phyloP scores from a whole-genome alignment of 805 yeast species.

The Kluyveromyces aestuarii region DNA sequence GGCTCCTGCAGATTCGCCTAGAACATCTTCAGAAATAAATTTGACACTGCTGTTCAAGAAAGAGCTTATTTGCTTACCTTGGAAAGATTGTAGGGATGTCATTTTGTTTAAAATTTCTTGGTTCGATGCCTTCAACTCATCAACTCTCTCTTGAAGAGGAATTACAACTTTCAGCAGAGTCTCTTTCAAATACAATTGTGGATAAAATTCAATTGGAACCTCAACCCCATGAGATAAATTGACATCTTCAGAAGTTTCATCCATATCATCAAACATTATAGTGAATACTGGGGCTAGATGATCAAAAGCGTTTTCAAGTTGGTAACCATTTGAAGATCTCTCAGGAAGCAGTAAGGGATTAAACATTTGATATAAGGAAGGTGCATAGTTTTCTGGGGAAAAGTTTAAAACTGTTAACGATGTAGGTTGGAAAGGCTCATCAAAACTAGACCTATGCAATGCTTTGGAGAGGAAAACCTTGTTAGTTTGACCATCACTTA shows the following conservation, averaged over 20 bases:
- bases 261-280: constrained; percentile 25
- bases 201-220: constrained; percentile 26
- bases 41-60: constrained; percentile 23
- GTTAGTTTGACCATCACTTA: constrained; percentile 7
- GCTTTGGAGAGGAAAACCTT: constrained; percentile 23
- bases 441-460: constrained; percentile 10
- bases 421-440: constrained; percentile 14
- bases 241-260: constrained; percentile 16
- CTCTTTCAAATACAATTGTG: constrained; percentile 26
- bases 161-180: constrained; percentile 19
- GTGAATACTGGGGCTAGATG: constrained; percentile 23
- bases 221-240: constrained; percentile 19
- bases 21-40: constrained; percentile 12
- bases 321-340: constrained; percentile 10
- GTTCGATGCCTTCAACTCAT: constrained; percentile 14
- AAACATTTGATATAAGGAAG: constrained; percentile 26
- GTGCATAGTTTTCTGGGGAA: constrained; percentile 27
- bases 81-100: constrained; percentile 19
- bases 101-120: background rate
- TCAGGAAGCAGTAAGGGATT: constrained; percentile 24
- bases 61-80: constrained; percentile 23
- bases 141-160: constrained; percentile 13
- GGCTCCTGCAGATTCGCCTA: constrained; percentile 1
- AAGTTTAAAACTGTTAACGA: constrained; percentile 24
- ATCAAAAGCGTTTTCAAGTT: constrained; percentile 19